phyloP scores from a whole-genome alignment of 768 basidiomycete species.

The Termitomyces sp. region DNA sequence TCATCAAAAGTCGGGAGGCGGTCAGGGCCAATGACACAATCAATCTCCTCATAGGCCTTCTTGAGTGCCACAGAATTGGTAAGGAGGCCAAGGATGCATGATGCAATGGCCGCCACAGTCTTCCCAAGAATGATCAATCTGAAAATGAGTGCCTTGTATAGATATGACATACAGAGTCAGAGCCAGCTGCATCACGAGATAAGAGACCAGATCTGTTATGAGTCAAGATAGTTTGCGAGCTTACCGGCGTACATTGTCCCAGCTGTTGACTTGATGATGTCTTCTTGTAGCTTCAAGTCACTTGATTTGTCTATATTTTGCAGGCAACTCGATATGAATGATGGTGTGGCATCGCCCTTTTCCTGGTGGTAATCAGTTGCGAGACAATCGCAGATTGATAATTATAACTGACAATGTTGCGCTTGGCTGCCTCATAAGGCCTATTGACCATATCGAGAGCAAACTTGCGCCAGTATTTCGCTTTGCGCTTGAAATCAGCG shows the following conservation, averaged over 20 bases:
- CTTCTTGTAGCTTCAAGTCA: neutral
- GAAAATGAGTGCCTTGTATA: neutral
- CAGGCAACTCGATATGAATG: neutral
- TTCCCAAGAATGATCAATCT: constrained; percentile 3
- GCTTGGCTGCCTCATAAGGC: constrained; percentile 22
- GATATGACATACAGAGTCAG: neutral
- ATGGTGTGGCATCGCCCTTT: neutral
- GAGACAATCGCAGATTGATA: neutral
- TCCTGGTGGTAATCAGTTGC: neutral
- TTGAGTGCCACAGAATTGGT: constrained; percentile 25
- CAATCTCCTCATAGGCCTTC: constrained; percentile 25
- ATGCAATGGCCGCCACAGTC: constrained; percentile 23
- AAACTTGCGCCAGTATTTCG: constrained; percentile 24
- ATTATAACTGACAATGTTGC: constrained; percentile 16
- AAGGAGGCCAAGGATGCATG: constrained; percentile 29
- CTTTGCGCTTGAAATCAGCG: constrained; percentile 32
- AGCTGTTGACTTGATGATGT: neutral
- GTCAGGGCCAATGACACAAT: constrained; percentile 25
- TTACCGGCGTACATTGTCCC: neutral
- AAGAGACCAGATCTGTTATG: neutral
- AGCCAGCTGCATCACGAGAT: neutral
- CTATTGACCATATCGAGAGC: constrained; percentile 20
- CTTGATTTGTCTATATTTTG: neutral
- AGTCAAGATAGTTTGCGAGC: neutral
- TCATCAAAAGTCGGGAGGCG: constrained; percentile 32